Percentiles rank a stretch among this genome's conserved stretches.
Evolutionary conservation across 2,329 filamentous ascomycete species (phyloP).

Genomic region (Arthroderma uncinatum): DNA sequence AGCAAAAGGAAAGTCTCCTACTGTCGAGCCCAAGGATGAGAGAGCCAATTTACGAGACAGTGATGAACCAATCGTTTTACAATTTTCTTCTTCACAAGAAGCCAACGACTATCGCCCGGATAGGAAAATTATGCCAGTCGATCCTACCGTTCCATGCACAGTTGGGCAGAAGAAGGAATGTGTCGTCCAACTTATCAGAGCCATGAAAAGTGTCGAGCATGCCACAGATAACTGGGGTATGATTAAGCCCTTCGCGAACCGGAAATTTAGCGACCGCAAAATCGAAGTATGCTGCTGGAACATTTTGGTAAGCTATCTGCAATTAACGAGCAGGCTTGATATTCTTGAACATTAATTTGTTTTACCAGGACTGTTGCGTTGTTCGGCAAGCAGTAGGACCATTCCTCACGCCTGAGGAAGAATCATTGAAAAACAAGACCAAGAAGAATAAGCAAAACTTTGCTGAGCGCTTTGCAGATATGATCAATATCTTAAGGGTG

Average conservation of each 20-base stretch:
- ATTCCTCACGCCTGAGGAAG: constrained; percentile 18
- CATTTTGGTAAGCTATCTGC: constrained; percentile 18
- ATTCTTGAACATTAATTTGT: constrained; percentile 4
- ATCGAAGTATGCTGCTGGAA: constrained; percentile 28
- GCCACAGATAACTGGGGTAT: constrained; percentile 25
- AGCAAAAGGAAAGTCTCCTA: neutral
- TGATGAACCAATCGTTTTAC: constrained; percentile 8
- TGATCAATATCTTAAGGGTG: constrained; percentile 17
- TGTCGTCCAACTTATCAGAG: constrained; percentile 23
- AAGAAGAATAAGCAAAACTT: constrained; percentile 8
- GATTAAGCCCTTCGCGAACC: constrained; percentile 23
- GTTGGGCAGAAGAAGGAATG: constrained; percentile 17
- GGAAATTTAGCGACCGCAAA: constrained; percentile 17
- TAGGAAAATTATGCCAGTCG: constrained; percentile 10
- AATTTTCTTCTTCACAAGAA: constrained; percentile 17
- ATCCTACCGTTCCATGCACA: constrained; percentile 22
- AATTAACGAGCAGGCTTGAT: neutral
- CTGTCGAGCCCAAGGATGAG: neutral
- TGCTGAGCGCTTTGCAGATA: constrained; percentile 15
- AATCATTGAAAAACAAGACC: constrained; percentile 19
- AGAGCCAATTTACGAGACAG: neutral
- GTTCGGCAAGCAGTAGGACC: constrained; percentile 20
- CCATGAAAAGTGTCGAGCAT: constrained; percentile 23
- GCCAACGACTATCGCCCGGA: constrained; percentile 14
- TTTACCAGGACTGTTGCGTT: constrained; percentile 19